phyloP scores from a whole-genome alignment of 371 early-diverging fungal species.

The Mortierella sp. region DNA sequence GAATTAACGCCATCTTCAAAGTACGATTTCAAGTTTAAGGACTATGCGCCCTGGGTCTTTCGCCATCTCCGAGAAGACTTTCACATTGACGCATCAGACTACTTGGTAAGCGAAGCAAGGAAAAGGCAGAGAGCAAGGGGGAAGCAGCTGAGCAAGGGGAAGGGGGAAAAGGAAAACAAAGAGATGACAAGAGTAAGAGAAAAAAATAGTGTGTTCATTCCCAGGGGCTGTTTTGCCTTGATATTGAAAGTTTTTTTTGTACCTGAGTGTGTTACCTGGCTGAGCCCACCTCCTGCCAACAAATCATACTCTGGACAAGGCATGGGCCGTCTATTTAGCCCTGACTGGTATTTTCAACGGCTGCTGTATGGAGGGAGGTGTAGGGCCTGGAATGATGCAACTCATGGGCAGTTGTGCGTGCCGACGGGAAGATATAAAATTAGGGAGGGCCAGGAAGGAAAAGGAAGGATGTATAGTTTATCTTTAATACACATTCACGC shows the following conservation, averaged over 20 bases:
- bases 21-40: conserved; percentile 99
- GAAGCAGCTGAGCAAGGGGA: background rate
- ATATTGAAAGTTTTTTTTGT: background rate
- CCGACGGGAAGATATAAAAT: background rate
- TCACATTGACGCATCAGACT: conserved; percentile 93
- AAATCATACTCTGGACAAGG: background rate
- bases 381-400: conserved; percentile 1
- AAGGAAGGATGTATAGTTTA: background rate
- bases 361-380: background rate
- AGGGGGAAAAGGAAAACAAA: background rate
- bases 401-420: background rate
- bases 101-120: conserved; percentile 74
- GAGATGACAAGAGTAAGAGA: background rate
- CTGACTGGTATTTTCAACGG: background rate
- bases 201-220: background rate
- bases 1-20: conserved; percentile 93
- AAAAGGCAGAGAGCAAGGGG: background rate
- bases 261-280: background rate
- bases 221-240: background rate
- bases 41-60: conserved; percentile 99
- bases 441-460: background rate
- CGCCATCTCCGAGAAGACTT: conserved; percentile 89
- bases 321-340: conserved; percentile 13
- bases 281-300: conserved; percentile 14
- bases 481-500: background rate